Percentiles rank a stretch among this genome's conserved stretches.
Evolutionary conservation across 2,329 filamentous ascomycete genomes (phyloP).

Genomic region (Fusarium scirpi): DNA sequence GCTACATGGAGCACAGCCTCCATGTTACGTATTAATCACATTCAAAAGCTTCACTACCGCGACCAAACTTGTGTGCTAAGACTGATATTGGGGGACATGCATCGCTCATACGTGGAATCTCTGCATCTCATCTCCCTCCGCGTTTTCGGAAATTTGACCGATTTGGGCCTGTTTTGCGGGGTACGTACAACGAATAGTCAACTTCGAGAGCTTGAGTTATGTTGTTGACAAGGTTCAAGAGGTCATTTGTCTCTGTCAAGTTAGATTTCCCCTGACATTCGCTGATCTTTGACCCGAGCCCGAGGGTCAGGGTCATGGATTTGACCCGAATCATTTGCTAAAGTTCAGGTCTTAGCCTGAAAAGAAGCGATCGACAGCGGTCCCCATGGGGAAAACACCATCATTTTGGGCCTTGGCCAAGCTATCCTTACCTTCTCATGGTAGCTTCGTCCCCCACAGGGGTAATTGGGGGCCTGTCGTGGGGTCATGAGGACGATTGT

Average conservation of each 20-base stretch:
- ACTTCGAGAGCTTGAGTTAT: constrained; percentile 9
- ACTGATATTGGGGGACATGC: constrained; percentile 1
- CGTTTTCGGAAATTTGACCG: constrained; percentile 26
- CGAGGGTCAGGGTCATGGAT: constrained; percentile 22
- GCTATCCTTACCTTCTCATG: constrained; percentile 24
- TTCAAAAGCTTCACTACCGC: not conserved
- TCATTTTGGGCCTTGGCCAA: constrained; percentile 22
- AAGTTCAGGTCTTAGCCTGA: constrained; percentile 32
- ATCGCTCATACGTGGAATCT: constrained; percentile 43
- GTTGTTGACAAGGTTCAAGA: constrained; percentile 12
- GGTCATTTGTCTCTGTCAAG: constrained; percentile 20
- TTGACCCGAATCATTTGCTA: constrained; percentile 26
- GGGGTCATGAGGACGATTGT: constrained; percentile 23
- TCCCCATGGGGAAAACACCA: constrained; percentile 44
- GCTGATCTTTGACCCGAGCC: constrained; percentile 39
- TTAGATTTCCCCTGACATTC: constrained; percentile 27
- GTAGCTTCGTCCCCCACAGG: constrained; percentile 41
- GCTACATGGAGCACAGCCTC: constrained; percentile 1
- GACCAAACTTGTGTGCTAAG: not conserved
- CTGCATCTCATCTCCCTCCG: constrained; percentile 21
- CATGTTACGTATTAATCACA: constrained; percentile 8
- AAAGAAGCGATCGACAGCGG: constrained; percentile 34
- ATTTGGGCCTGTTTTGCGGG: constrained; percentile 30
- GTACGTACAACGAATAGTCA: constrained; percentile 8
- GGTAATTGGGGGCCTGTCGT: constrained; percentile 40